Evolutionary conservation across 75 land plant genomes (phyloP), one percentile per base, ranked within the genome.

Genomic region (Pseudotsuga menziesii): DNA sequence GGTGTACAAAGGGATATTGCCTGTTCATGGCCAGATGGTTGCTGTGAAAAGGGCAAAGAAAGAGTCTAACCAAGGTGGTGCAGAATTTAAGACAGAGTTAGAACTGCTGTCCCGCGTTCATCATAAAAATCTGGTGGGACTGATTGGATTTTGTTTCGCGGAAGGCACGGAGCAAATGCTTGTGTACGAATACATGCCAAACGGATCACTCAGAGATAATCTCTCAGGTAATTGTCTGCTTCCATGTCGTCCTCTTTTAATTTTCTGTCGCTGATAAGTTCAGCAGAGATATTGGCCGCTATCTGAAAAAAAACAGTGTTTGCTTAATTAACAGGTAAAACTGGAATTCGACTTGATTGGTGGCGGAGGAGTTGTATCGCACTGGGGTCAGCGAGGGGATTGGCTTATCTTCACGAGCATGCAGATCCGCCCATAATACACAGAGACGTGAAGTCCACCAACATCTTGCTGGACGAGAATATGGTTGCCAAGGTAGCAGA

Each of bases 31-130:
- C 9, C 83, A 92, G 70, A 29, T 84, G 23, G 83, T 95, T 17
- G 98, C 98, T 17, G 89, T 95, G 56, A 95, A 95, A 81, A 85
- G 89, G 76, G 95, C 98, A 3, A 86, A 89, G 59, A 81, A 80
- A 66, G 91, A 80, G 54, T 92, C 98, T 7, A 83, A 85, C 82
- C 98, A 92, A 80, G 96, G 93, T 76, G 93, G 95, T 69, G 87
- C 85, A 23, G 91, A 92, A 79, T 94, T 94, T 79, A 94, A 90
- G 75, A 94, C 82, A 52, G 98, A 94, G 78, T 89, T 94, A 58
- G 98, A 94, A 79, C 55, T 94, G 57, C 88, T 94, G 3, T 94
- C 98, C 7, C 80, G 95, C 16, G 95, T 94, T 39, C 98, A 94
- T 75, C 98, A 92, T 84, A 87, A 85, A 52, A 94, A 92, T 72